These are phyloP conservation scores for Grosmannia clavigera DNA, from an alignment of 2,329 filamentous ascomycete species.

Conservation along the genomic window DNA sequence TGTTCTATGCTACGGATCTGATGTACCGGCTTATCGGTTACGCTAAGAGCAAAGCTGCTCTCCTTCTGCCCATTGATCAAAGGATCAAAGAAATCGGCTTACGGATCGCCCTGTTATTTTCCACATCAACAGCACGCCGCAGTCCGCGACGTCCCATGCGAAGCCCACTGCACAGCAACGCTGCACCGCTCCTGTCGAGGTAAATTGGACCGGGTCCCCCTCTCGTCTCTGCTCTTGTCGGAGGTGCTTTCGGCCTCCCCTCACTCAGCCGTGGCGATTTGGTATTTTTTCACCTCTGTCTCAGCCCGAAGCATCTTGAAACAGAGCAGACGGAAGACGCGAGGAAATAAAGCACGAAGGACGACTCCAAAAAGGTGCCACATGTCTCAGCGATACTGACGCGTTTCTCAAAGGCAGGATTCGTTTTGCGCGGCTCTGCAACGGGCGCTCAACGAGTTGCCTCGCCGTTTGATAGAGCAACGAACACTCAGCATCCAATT, in stretches of 20 bases:
- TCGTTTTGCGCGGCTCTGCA: background rate
- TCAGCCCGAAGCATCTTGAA: background rate
- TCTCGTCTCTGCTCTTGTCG: background rate
- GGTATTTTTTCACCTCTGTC: background rate
- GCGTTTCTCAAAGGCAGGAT: background rate
- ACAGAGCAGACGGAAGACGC: background rate
- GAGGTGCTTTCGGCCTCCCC: background rate
- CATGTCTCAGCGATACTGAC: background rate
- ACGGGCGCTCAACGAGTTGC: background rate
- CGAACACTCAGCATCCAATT: background rate
- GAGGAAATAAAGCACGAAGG: background rate
- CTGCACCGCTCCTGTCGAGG: background rate
- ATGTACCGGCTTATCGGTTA: background rate
- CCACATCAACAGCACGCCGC: background rate
- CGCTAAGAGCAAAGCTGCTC: background rate
- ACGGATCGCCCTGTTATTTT: background rate
- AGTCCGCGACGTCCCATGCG: background rate
- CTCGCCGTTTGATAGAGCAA: background rate
- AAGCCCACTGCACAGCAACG: background rate
- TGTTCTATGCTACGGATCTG: no score
- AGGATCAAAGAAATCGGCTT: background rate
- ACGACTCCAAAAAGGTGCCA: background rate
- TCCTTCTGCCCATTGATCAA: background rate
- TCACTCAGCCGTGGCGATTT: background rate
- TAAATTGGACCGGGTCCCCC: background rate